phyloP scores from a whole-genome alignment of 208 protist species.

The Strigomonas culicis region DNA sequence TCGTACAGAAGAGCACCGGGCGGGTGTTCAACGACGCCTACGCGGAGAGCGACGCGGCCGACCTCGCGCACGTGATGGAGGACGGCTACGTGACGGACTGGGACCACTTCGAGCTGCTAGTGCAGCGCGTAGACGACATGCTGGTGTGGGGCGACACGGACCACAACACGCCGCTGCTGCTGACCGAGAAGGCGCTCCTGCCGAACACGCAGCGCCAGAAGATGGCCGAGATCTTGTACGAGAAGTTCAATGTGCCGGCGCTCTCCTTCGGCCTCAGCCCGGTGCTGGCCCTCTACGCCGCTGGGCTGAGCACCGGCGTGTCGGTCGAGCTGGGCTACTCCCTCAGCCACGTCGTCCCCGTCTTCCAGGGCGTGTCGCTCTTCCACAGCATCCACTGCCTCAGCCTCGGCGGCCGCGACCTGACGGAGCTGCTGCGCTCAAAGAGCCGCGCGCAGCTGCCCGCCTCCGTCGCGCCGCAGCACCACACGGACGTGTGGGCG shows the following conservation, averaged over 20 bases:
- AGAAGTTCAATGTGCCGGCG: slow-evolving; percentile 63
- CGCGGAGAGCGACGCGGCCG: slow-evolving; percentile 18
- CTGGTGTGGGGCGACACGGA: slow-evolving; percentile 47
- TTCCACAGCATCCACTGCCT: slow-evolving; percentile 90
- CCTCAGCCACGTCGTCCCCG: slow-evolving; percentile 97
- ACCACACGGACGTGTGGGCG: slow-evolving; percentile 58
- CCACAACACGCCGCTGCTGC: slow-evolving; percentile 65
- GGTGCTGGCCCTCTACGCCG: slow-evolving; percentile 86
- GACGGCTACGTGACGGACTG: slow-evolving; percentile 75
- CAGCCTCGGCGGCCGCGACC: slow-evolving; percentile 70
- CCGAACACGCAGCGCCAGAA: slow-evolving; percentile 77
- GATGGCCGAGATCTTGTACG: slow-evolving; percentile 87
- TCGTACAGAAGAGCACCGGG: slow-evolving; percentile 21
- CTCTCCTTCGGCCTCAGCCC: slow-evolving; percentile 75
- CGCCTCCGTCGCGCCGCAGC: slow-evolving; percentile 28
- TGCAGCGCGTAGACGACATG: slow-evolving; percentile 67
- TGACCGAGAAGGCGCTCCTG: slow-evolving; percentile 88
- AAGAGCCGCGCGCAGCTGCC: slow-evolving; percentile 28
- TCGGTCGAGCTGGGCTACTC: slow-evolving; percentile 96
- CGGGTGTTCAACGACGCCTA: slow-evolving; percentile 53
- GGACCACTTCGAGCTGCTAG: slow-evolving; percentile 82
- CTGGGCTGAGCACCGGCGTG: slow-evolving; percentile 79
- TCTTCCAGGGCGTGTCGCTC: slow-evolving; percentile 96
- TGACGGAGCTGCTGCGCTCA: slow-evolving; percentile 46
- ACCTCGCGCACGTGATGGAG: slow-evolving; percentile 44